Base-by-base conservation (phyloP, 2,329 filamentous ascomycete species). In the Penicillium sclerotigenum region DNA sequence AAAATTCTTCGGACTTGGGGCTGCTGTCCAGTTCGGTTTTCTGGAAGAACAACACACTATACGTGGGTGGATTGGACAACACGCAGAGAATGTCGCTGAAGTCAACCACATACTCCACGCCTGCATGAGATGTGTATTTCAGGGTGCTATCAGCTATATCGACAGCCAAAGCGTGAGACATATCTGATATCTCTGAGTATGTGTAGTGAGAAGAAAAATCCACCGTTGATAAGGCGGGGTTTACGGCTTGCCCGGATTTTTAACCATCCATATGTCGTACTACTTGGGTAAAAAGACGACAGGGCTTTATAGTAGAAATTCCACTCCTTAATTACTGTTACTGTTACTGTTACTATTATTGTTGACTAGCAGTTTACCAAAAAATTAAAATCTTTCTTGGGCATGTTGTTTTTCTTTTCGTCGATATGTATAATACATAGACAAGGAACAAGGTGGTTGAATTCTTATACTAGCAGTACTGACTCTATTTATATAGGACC, bases 11-110 rank as follows among this genome's bases (percentile, higher is more conserved):
- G 2, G 22, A 52, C 16, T 56, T 53, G 3, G 52, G 18, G 11
- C n/a, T 28, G 11, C n/a, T 28, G 6, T 54, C 53, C 16, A 14
- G 26, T 16, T 48, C 37, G 16, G 36, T 26, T 29, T 31, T 53
- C n/a, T 60, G 53, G 6, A 72, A 53, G 28, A 60, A 71, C 24
- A 72, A 42, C 22, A 71, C 54, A 11, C 37, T 58, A 66, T 26
- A 49, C 41, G 36, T 50, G 42, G n/a, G 24, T 8, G 36, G 38
- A 26, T 41, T 46, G 20, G 59, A 62, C 22, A 70, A 26, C 24
- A 70, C 58, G 33, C 65, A 68, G 28, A 72, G 42, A 49, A 72
- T 66, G 49, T 68, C 57, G 10, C 57, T 54, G 31, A 63, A 47
- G 13, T 63, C 40, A 38, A 71, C 50, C 10, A 24, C 52, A 8